Percentiles rank a stretch among this genome's conserved stretches.
These are phyloP conservation scores for Laguncularia racemosa DNA, from an alignment of 345 rosid species.

Conservation along the genomic window DNA sequence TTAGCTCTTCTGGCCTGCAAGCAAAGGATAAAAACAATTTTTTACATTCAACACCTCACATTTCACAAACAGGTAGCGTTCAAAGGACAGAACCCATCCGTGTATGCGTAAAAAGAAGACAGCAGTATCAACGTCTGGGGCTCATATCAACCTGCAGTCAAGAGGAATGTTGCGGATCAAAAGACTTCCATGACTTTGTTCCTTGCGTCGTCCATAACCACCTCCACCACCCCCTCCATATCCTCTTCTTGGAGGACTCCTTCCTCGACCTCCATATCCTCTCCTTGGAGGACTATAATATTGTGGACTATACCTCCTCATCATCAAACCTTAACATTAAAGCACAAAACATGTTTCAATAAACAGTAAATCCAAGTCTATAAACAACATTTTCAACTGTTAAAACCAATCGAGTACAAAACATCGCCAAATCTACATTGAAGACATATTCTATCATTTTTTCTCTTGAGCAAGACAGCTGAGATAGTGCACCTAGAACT, in stretches of 20 bases:
- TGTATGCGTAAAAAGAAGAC: background rate
- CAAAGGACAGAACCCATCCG: background rate
- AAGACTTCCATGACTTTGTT: conserved; percentile 68
- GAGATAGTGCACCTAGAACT: too few relatives aligned
- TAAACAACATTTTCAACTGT: too few relatives aligned
- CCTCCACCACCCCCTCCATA: conserved; percentile 56
- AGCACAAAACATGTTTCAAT: background rate
- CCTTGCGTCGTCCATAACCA: conserved; percentile 72
- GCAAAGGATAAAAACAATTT: background rate
- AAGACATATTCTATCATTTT: too few relatives aligned
- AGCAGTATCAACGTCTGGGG: background rate
- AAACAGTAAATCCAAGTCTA: too few relatives aligned
- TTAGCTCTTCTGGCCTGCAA: conserved; percentile 85
- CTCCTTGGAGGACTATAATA: conserved; percentile 89
- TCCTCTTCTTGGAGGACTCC: conserved; percentile 76
- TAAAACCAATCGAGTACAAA: too few relatives aligned
- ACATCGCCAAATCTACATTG: too few relatives aligned
- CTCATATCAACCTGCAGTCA: conserved; percentile 63
- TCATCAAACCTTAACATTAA: conserved; percentile 5
- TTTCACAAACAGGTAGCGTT: too few relatives aligned
- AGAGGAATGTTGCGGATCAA: conserved; percentile 90
- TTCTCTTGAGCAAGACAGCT: too few relatives aligned
- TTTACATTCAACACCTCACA: too few relatives aligned
- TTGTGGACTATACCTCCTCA: conserved; percentile 89
- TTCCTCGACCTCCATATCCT: conserved; percentile 66